A percentile compares a stretch with the other conserved stretches of the same genome.
Evolutionary conservation across 345 rosid species (phyloP).

Genomic region (Salix exigua): DNA sequence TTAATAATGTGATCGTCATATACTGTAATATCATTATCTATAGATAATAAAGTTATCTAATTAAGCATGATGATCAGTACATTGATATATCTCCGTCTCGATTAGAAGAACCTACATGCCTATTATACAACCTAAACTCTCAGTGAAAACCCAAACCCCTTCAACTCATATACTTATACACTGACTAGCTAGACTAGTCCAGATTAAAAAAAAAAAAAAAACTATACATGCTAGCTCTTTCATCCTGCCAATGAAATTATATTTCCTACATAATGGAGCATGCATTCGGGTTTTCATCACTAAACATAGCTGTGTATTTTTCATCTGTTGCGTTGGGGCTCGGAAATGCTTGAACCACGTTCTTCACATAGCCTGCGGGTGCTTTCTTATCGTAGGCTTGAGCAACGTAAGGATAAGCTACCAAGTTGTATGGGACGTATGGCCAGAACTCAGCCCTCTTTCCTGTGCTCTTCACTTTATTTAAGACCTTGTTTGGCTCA

Average conservation of each 20-base stretch:
- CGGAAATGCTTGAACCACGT: constrained; percentile 39
- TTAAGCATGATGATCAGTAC: too few species aligned
- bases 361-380: constrained; percentile 46
- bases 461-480: constrained; percentile 39
- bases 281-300: constrained; percentile 53
- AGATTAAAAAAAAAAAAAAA: too few species aligned
- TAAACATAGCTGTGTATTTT: constrained; percentile 31
- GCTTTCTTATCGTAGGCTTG: constrained; percentile 56
- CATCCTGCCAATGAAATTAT: too few species aligned
- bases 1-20: too few species aligned
- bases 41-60: too few species aligned
- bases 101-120: too few species aligned
- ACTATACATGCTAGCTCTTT: too few species aligned
- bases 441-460: constrained; percentile 59
- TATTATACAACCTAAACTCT: too few species aligned
- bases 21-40: too few species aligned
- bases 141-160: too few species aligned
- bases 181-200: background rate
- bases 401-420: constrained; percentile 44
- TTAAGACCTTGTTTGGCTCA: constrained; percentile 47
- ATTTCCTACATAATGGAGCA: constrained; percentile 43
- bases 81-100: too few species aligned
- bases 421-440: constrained; percentile 43
- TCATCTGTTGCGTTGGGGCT: constrained; percentile 33
- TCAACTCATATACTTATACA: too few species aligned